A percentile compares a stretch with the other conserved stretches of the same genome.
Conservation (phyloP, 1,284 basidiomycete species). For the Puccinia horiana region DNA sequence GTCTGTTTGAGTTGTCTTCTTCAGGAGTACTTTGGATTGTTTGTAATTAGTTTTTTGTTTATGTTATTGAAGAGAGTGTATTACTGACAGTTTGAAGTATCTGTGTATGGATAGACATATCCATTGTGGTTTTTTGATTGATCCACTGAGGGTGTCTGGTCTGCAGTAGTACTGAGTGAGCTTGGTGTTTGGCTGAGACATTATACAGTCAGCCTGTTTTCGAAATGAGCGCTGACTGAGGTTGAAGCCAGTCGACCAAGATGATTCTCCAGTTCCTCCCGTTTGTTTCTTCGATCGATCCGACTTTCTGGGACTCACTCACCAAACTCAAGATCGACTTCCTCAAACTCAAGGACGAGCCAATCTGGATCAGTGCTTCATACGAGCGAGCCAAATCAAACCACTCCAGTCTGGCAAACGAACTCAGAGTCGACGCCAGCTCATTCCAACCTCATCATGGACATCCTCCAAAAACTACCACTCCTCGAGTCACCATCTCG, state of each 20-base stretch:
- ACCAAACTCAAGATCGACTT: slow-evolving; percentile 87
- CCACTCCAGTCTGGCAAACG: slow-evolving; percentile 53
- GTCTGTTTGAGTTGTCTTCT: too few species aligned
- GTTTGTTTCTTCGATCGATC: slow-evolving; percentile 80
- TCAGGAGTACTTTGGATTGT: not conserved
- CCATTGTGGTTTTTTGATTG: slow-evolving; percentile 16
- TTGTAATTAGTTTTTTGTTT: not conserved
- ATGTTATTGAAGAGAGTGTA: not conserved
- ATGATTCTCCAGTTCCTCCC: slow-evolving; percentile 76
- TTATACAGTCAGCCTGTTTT: not conserved
- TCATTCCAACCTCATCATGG: slow-evolving; percentile 11
- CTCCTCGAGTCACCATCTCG: slow-evolving; percentile 57
- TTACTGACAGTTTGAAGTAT: slow-evolving; percentile 15
- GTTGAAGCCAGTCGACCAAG: not conserved
- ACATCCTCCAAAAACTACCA: not conserved
- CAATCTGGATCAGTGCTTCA: slow-evolving; percentile 68
- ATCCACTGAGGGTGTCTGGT: not conserved
- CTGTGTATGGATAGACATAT: slow-evolving; percentile 3
- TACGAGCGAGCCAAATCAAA: slow-evolving; percentile 70
- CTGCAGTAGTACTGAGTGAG: slow-evolving; percentile 1
- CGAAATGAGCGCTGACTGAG: not conserved
- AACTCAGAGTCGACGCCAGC: slow-evolving; percentile 57
- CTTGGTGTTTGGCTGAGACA: not conserved
- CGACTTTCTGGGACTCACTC: slow-evolving; percentile 89
- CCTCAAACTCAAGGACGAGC: slow-evolving; percentile 76